These are phyloP conservation scores for Epichloe baconii DNA, from an alignment of 2,329 filamentous ascomycete species.

Conservation along the genomic window DNA sequence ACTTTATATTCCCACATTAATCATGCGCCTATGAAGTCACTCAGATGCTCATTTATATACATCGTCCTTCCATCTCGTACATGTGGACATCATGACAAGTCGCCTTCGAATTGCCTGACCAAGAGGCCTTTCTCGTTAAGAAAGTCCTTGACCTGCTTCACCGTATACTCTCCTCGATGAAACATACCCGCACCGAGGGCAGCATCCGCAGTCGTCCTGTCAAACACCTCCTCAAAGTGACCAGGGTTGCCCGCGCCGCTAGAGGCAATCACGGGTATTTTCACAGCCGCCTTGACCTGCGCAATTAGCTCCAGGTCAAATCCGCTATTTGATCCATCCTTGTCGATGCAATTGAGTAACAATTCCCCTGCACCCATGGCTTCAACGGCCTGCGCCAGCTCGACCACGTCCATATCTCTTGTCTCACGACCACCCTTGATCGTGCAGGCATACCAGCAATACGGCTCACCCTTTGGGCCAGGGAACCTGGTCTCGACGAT, in stretches of 20 bases:
- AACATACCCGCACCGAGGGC: constrained; percentile 96
- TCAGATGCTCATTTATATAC: background rate
- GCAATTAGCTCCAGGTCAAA: constrained; percentile 88
- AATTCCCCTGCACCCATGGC: constrained; percentile 94
- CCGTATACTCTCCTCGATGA: constrained; percentile 88
- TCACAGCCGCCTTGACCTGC: constrained; percentile 75
- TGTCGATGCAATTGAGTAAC: constrained; percentile 93
- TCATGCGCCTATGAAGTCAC: background rate
- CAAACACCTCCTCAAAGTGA: constrained; percentile 88
- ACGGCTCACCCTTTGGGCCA: constrained; percentile 63
- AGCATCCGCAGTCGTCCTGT: constrained; percentile 74
- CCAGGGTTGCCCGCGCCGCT: constrained; percentile 78
- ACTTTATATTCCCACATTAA: too few species aligned
- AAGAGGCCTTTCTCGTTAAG: constrained; percentile 57
- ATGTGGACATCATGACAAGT: constrained; percentile 17
- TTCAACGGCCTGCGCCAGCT: constrained; percentile 80
- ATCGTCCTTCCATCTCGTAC: background rate
- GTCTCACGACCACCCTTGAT: constrained; percentile 91
- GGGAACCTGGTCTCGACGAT: constrained; percentile 57
- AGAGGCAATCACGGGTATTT: constrained; percentile 88
- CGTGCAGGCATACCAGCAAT: constrained; percentile 96
- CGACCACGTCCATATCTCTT: constrained; percentile 83
- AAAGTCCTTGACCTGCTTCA: constrained; percentile 83
- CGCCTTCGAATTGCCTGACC: constrained; percentile 65
- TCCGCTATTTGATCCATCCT: constrained; percentile 84